A percentile compares a stretch with the other conserved stretches of the same genome.
Conservation (phyloP, 257 asterid genomes). For the Fraxinus americana region DNA sequence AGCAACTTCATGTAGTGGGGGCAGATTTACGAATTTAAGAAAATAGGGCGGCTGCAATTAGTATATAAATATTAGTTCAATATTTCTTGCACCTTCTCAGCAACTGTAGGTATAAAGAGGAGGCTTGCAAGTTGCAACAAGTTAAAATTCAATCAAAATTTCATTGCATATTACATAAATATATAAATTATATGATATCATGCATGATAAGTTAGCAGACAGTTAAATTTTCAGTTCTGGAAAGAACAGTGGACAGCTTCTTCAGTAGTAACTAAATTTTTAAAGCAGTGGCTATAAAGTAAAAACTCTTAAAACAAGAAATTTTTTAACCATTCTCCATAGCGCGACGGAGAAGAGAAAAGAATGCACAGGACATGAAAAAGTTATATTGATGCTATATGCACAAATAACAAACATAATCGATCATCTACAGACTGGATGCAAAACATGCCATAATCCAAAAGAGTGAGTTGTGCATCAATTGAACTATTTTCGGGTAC, state of each 20-base stretch:
- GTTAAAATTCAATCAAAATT: slow-evolving; percentile 21
- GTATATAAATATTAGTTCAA: slow-evolving; percentile 38
- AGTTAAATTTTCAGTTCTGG: neutral
- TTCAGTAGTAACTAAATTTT: neutral
- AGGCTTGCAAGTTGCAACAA: slow-evolving; percentile 25
- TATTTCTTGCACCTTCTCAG: slow-evolving; percentile 40
- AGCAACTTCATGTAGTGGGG: slow-evolving; percentile 8
- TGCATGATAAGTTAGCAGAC: neutral
- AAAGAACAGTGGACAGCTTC: neutral
- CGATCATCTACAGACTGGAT: neutral
- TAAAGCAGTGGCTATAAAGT: neutral
- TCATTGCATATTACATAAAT: neutral
- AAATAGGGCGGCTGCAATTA: slow-evolving; percentile 13
- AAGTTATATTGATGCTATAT: neutral
- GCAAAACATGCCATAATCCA: neutral
- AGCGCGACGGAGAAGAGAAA: neutral
- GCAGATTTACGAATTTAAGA: neutral
- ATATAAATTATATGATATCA: neutral
- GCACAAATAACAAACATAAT: neutral
- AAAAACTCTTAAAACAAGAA: neutral
- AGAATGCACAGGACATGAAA: neutral
- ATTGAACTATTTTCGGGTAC: too few species aligned
- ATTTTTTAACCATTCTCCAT: neutral
- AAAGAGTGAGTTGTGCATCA: neutral
- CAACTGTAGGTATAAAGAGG: slow-evolving; percentile 42